These are phyloP conservation scores for Emmonsiellopsis sp. DNA, from an alignment of 2,329 filamentous ascomycete genomes.

Conservation along the genomic window DNA sequence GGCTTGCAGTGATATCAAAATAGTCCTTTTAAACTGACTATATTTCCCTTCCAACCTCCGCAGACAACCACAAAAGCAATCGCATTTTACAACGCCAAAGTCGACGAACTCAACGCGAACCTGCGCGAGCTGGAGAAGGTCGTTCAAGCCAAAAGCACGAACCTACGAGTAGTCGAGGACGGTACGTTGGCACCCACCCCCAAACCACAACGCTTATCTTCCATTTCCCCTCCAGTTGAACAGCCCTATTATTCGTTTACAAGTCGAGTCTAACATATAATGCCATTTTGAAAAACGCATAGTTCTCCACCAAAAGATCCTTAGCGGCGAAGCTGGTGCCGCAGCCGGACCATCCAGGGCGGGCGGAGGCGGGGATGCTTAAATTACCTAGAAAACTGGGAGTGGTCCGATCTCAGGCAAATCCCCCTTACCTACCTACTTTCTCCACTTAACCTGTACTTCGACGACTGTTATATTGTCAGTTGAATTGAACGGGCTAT, in stretches of 20 bases:
- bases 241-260: no score
- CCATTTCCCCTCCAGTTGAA: not conserved
- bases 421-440: no score
- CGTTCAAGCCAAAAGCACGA: conserved; percentile 68
- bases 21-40: no score
- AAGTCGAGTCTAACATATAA: not conserved
- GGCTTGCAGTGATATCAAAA: no score
- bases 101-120: conserved; percentile 55
- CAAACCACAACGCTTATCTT: not conserved
- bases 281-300: conserved; percentile 7
- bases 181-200: conserved; percentile 39
- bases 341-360: conserved; percentile 19
- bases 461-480: no score
- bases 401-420: no score
- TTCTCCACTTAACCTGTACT: no score
- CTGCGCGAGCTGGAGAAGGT: conserved; percentile 60
- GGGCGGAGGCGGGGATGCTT: conserved; percentile 10
- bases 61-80: conserved; percentile 50
- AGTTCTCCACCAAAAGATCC: conserved; percentile 45
- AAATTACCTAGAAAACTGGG: not conserved
- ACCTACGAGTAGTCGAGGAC: conserved; percentile 80
- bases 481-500: no score
- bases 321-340: conserved; percentile 33
- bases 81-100: conserved; percentile 59
- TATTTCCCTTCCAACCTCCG: not conserved